These are phyloP conservation scores for Breviolum minutum DNA, from an alignment of 73 alveolate genomes.

Conservation along the genomic window DNA sequence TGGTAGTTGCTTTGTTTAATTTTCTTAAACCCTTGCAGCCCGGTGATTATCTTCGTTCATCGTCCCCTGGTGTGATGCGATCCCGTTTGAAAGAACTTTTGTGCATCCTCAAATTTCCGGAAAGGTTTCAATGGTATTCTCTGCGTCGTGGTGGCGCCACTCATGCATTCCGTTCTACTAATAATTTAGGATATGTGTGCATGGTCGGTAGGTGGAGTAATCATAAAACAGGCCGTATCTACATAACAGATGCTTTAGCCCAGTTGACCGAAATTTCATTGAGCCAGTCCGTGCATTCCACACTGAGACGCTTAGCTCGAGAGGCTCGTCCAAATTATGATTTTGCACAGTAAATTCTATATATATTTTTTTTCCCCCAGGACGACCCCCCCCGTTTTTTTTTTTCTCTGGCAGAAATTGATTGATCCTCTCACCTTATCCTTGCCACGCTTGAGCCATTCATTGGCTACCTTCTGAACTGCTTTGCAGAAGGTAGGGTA, in stretches of 20 bases:
- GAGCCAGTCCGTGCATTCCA: not conserved
- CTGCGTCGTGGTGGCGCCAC: slow-evolving; percentile 27
- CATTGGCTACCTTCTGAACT: not conserved
- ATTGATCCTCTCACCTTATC: not conserved
- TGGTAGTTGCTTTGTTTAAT: not conserved
- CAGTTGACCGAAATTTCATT: not conserved
- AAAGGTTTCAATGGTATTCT: not conserved
- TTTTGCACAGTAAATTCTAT: not conserved
- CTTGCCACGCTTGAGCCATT: slow-evolving; percentile 2
- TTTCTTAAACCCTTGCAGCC: not conserved
- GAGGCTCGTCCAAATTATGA: not conserved
- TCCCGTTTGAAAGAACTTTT: not conserved
- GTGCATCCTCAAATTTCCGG: not conserved
- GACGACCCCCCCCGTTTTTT: not conserved
- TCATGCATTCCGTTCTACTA: not conserved
- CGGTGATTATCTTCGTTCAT: not conserved
- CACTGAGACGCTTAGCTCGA: not conserved
- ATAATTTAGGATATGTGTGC: not conserved
- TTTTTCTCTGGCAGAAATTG: not conserved
- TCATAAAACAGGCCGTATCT: not conserved
- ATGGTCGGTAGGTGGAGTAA: not conserved
- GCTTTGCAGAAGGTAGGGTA: not conserved
- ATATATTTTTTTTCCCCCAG: not conserved
- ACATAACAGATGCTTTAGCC: not conserved
- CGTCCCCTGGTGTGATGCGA: not conserved